Evolutionary conservation across 179 eudicot genomes (phyloP), one percentile per base, ranked within the genome.

Genomic region (Silene coronaria): DNA sequence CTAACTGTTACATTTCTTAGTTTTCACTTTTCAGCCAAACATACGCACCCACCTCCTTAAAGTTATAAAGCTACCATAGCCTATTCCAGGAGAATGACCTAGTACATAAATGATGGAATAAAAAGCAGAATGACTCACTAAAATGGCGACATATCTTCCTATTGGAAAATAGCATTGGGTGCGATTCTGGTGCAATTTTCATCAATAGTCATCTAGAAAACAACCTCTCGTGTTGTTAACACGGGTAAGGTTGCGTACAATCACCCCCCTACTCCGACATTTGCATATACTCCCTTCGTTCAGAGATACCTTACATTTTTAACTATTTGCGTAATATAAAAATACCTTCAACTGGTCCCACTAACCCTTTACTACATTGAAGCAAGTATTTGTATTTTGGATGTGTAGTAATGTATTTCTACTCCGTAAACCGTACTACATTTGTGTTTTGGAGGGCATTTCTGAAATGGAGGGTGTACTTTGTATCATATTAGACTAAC

Each of bases 401-500:
- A 53, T 53, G n/a, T 53, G 58, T 53, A 53, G 0, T 14, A 16
- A 14, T 5, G 58, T 53, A 53, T 53, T 16, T 16, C 58, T 53
- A 53, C 58, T 53, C 21, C 58, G 16, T 53, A 4, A 53, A 53
- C 17, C 58, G 21, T 53, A 16, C 21, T 53, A 14, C 0, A 17
- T 17, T 8, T 14, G 58, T 53, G 1, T 53, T 51, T 17, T 42
- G 48, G 48, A 42, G 13, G 58, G 11, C 16, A 13, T 12, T 51
- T 38, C 12, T 38, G 45, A 38, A 38, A 38, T 13, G 57, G 57
- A 13, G 57, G 57, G 19, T 6, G 58, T 17, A 53, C 19, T 45
- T 27, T 28, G 13, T 59, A 22, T 63, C 34, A 76, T 69, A 36
- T 12, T 69, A 7, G 26, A 46, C 75, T 55, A 60, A 71, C 58